Conservation (phyloP, 148 eudicot genomes). For the Rhododendron kiyosumense region DNA sequence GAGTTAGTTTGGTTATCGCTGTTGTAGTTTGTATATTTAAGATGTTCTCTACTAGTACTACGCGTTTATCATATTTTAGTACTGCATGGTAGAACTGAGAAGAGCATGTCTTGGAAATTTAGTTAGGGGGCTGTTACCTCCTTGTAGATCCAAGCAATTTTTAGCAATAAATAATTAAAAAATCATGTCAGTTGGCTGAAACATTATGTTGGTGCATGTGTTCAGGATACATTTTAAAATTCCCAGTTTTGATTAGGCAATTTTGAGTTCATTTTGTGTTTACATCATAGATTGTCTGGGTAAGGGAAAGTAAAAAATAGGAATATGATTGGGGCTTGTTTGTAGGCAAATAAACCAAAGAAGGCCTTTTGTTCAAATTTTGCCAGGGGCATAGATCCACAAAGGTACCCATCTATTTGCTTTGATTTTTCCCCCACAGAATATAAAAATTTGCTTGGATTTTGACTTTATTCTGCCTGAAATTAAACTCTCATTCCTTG, state of each 20-base stretch:
- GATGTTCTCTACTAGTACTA: not conserved
- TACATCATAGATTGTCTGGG: not conserved
- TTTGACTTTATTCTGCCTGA: not conserved
- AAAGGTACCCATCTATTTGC: constrained; percentile 45
- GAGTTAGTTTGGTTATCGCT: not conserved
- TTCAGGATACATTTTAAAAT: not conserved
- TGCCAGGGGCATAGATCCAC: constrained; percentile 86
- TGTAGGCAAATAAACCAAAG: not conserved
- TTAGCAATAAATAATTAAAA: not conserved
- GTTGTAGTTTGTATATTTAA: not conserved
- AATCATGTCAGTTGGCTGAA: not conserved
- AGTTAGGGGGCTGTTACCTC: not conserved
- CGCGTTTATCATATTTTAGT: too few species aligned
- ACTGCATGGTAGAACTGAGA: not conserved
- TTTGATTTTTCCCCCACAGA: not conserved
- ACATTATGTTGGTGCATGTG: not conserved
- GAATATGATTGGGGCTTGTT: not conserved
- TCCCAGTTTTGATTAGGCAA: not conserved
- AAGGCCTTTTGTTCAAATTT: not conserved
- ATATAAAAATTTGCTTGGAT: not conserved
- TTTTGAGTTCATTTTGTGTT: not conserved
- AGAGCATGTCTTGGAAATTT: not conserved
- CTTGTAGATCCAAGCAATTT: not conserved
- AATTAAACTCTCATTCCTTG: not conserved
- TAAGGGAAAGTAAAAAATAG: not conserved